These are phyloP conservation scores for Chaetomiaceae sp. DNA, from an alignment of 2,329 filamentous ascomycete genomes.

Conservation along the genomic window DNA sequence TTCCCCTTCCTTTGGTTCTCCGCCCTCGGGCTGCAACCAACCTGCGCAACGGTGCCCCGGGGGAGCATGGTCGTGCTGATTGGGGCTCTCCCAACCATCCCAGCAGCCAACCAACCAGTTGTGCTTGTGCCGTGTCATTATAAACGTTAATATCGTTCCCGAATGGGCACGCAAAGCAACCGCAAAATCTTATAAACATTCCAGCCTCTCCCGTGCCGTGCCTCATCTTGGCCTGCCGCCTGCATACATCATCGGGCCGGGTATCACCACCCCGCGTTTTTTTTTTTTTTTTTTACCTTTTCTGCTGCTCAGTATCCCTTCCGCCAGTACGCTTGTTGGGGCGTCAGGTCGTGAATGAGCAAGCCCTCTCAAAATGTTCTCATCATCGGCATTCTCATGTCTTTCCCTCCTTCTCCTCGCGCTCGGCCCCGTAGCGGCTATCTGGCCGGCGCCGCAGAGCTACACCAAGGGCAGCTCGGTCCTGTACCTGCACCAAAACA, in stretches of 20 bases:
- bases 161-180: conserved; percentile 3
- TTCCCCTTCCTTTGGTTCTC: not conserved
- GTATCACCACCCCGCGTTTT: not conserved
- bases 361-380: conserved; percentile 24
- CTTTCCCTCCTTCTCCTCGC: conserved; percentile 36
- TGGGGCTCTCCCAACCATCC: conserved; percentile 4
- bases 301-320: no score
- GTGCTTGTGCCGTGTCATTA: conserved; percentile 3
- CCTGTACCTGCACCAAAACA: conserved; percentile 46
- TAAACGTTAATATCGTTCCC: no score
- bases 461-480: conserved; percentile 46
- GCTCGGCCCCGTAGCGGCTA: conserved; percentile 39
- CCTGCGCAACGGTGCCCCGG: conserved; percentile 11
- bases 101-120: conserved; percentile 7
- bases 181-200: not conserved
- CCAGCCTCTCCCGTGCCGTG: not conserved
- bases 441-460: conserved; percentile 52
- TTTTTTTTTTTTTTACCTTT: not conserved
- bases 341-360: conserved; percentile 5
- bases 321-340: no score
- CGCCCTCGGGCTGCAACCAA: conserved; percentile 12
- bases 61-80: conserved; percentile 5
- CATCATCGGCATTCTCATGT: conserved; percentile 24
- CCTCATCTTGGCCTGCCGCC: not conserved
- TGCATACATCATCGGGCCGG: not conserved